phyloP scores from a whole-genome alignment of 2,329 filamentous ascomycete species.

The Aspergillus calidoustus region DNA sequence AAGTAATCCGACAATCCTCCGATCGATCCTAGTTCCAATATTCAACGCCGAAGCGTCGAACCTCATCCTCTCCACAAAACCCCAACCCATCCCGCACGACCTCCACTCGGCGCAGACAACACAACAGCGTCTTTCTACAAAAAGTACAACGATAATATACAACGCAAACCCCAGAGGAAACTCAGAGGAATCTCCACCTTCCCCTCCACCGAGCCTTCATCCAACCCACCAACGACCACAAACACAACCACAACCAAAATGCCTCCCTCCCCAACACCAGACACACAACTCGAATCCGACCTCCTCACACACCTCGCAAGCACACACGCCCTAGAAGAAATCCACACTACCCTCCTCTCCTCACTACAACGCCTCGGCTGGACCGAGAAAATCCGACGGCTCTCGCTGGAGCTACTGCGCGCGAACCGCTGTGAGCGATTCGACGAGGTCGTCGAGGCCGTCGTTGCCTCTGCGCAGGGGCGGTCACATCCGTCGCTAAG shows the following conservation, averaged over 20 bases:
- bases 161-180: background rate
- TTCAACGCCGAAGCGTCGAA: background rate
- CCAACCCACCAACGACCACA: background rate
- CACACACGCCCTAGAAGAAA: conserved; percentile 57
- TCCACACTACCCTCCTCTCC: conserved; percentile 59
- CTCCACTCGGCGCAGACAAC: background rate
- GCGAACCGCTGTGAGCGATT: conserved; percentile 62
- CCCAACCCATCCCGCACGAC: background rate
- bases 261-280: conserved; percentile 36
- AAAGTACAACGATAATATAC: background rate
- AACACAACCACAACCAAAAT: background rate
- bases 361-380: conserved; percentile 63
- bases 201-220: background rate
- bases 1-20: background rate
- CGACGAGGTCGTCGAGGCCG: conserved; percentile 59
- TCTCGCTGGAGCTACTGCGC: conserved; percentile 61
- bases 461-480: conserved; percentile 53
- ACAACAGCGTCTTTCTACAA: background rate
- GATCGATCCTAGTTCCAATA: background rate
- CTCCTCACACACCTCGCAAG: conserved; percentile 52
- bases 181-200: background rate
- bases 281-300: conserved; percentile 44
- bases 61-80: background rate
- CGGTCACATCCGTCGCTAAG: conserved; percentile 35
- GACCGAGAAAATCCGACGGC: conserved; percentile 59